Evolutionary conservation across 2,329 filamentous ascomycete genomes (phyloP), one percentile per base, ranked within the genome.

Genomic region (Zymoseptoria ardabiliae): DNA sequence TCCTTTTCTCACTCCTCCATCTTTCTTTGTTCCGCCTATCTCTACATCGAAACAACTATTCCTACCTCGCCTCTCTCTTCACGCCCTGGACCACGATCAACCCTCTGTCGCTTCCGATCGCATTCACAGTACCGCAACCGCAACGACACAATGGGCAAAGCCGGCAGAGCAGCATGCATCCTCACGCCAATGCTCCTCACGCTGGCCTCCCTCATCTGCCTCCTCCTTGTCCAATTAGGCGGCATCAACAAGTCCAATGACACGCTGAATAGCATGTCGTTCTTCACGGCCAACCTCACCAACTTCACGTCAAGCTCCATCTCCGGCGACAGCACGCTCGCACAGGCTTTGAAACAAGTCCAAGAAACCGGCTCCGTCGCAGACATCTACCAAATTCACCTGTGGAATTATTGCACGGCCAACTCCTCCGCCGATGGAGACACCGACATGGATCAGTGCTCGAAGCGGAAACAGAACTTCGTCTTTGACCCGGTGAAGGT

Each of bases 391-490:
- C 83, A 89, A 62, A 81, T 97, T 71, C 85, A 83, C 71, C 81
- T 97, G 45, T 96, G 90, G 89, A 89, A 88, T 72, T 96, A 91
- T 82, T 97, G 94, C 82, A 76, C 81, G 55, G 74, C 79, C 65
- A 81, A 82, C 65, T 79, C 72, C 54, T 70, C 72, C 58, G 28
- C 22, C 22, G 3, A 23, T 28, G 51, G 20, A 11, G 62, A 66
- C 28, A 80, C 79, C 65, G 73, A 75, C 17, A 74, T 82, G 65
- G 76, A 75, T 50, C 76, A 81, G 67, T 97, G 93, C 83, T 87
- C 85, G 56, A 79, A 85, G 66, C 81, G 86, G 57, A 78, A 87
- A 73, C 86, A 87, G 68, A 80, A 90, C 76, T 99, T 90, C 85
- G 91, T 88, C 68, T 83, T 87, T 74, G 80, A 88, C 68, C 82